Conservation (phyloP, 768 basidiomycete species). For the Cytidiella melzeri region DNA sequence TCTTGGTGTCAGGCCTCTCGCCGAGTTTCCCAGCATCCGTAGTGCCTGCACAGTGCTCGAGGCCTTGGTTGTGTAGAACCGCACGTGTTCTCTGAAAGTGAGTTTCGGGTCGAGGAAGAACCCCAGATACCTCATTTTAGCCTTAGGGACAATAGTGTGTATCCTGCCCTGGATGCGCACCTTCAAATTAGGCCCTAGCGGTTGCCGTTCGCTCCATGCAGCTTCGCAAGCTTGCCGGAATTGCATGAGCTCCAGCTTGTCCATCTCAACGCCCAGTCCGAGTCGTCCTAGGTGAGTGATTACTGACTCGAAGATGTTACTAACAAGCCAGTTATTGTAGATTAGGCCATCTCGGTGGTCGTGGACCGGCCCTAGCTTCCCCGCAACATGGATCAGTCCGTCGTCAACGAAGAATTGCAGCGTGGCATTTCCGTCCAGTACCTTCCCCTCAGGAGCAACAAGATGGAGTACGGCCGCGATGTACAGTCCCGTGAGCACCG, state of each 20-base stretch:
- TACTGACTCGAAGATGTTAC: not conserved
- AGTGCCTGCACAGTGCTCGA: conserved; percentile 9
- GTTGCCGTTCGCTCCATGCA: not conserved
- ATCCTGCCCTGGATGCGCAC: conserved; percentile 5
- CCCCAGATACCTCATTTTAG: too few relatives aligned
- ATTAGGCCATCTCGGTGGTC: conserved; percentile 1
- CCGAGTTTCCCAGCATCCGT: conserved; percentile 17
- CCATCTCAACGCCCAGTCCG: too few relatives aligned
- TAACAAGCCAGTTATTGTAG: not conserved
- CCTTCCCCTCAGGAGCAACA: not conserved
- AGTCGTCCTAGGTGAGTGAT: conserved; percentile 2
- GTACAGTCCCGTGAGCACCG: too few relatives aligned
- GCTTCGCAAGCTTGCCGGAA: conserved; percentile 3
- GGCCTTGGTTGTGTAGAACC: too few relatives aligned
- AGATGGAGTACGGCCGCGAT: too few relatives aligned
- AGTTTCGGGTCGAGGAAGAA: conserved; percentile 15
- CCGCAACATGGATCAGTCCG: conserved; percentile 8
- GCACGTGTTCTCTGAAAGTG: conserved; percentile 10
- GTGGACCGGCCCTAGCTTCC: not conserved
- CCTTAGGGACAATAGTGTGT: conserved; percentile 7
- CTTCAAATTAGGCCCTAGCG: not conserved
- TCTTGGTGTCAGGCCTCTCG: conserved; percentile 10
- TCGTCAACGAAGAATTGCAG: conserved; percentile 16
- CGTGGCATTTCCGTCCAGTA: not conserved
- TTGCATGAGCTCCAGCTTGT: conserved; percentile 17